Evolutionary conservation across 192 early-diverging fungal species (phyloP).

Genomic region (Chytriomyces hyalinus): DNA sequence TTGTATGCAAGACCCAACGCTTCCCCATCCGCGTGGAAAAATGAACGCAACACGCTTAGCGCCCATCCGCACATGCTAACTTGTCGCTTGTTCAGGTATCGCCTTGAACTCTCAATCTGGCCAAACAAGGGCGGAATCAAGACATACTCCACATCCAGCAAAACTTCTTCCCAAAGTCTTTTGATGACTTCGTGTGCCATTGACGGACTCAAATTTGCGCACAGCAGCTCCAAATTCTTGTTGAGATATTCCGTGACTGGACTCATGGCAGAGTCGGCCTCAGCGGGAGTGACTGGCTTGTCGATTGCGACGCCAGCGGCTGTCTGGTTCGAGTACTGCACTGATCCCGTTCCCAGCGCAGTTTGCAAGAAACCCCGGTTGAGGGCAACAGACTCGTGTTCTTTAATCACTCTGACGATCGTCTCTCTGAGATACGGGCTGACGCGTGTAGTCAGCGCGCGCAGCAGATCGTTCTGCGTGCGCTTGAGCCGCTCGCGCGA

Average conservation of each 20-base stretch:
- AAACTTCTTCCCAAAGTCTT: slow-evolving; percentile 55
- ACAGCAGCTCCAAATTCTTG: slow-evolving; percentile 57
- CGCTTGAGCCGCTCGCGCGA: slow-evolving; percentile 56
- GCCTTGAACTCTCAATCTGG: slow-evolving; percentile 45
- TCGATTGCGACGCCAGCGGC: slow-evolving; percentile 46
- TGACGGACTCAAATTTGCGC: slow-evolving; percentile 36
- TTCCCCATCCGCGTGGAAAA: slow-evolving; percentile 60
- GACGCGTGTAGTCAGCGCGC: slow-evolving; percentile 48
- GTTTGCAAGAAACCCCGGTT: slow-evolving; percentile 52
- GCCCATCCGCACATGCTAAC: slow-evolving; percentile 44
- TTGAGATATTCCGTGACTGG: slow-evolving; percentile 60
- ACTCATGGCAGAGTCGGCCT: slow-evolving; percentile 48
- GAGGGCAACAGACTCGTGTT: slow-evolving; percentile 56
- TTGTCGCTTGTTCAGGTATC: slow-evolving; percentile 54
- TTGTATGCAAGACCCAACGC: slow-evolving; percentile 49
- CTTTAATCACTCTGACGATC: slow-evolving; percentile 53
- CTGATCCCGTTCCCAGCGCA: slow-evolving; percentile 15
- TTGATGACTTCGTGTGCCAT: slow-evolving; percentile 65
- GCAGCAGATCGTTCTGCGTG: slow-evolving; percentile 55
- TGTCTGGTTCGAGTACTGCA: slow-evolving; percentile 48
- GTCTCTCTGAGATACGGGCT: slow-evolving; percentile 51
- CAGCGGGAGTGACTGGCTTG: slow-evolving; percentile 35
- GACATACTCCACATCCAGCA: slow-evolving; percentile 44
- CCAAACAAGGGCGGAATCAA: slow-evolving; percentile 60
- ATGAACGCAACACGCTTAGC: slow-evolving; percentile 45